Base-by-base conservation (phyloP, 768 basidiomycete genomes). In the Sporobolomyces pararoseus region DNA sequence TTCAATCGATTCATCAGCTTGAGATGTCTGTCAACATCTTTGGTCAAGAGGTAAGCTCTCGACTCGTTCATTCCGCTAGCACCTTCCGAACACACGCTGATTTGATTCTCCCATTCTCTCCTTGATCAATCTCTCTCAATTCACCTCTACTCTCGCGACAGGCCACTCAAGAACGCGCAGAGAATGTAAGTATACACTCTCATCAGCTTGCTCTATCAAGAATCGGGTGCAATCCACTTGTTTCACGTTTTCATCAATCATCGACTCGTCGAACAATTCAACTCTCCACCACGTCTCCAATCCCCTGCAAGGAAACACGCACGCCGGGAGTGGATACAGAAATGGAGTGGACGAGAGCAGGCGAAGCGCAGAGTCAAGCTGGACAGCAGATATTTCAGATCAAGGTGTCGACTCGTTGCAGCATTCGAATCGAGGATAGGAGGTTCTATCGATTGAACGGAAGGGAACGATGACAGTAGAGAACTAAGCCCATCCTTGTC, bases 101-200 rank as follows among this genome's bases (percentile, higher is more conserved):
- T 19, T 14, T 19, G 2, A 14, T 42, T 31, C 54, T 47, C 21
- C 39, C 10, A 42, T 42, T 42, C 39, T 42, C 10, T 47, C 46
- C 14, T 23, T 23, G 21, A 4, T 34, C 10, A 17, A 17, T 25
- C 21, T 23, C 9, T 19, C 64, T 2, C 4, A 25, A 7, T 7
- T 12, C 23, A 16, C 12, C 17, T 23, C 53, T 0, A 29, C 29
- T n/a, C 17, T 9, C 17, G n/a, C 31, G 14, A 31, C 64, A 71
- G 66, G 74, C 82, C 13, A 81, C 81, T 42, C 82, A 98, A 82
- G 95, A 98, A 82, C 90, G 92, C 79, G 93, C 92, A 25, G 94
- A 97, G 82, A 77, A 77, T 74, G 76, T 64, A 32, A 67, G 76
- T 59, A 46, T 16, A 19, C 25, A 37, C 34, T 42, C 55, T 37